A percentile compares a stretch with the other conserved stretches of the same genome.
Conservation (phyloP, 768 basidiomycete species). For the Pleurotus cornucopiae region DNA sequence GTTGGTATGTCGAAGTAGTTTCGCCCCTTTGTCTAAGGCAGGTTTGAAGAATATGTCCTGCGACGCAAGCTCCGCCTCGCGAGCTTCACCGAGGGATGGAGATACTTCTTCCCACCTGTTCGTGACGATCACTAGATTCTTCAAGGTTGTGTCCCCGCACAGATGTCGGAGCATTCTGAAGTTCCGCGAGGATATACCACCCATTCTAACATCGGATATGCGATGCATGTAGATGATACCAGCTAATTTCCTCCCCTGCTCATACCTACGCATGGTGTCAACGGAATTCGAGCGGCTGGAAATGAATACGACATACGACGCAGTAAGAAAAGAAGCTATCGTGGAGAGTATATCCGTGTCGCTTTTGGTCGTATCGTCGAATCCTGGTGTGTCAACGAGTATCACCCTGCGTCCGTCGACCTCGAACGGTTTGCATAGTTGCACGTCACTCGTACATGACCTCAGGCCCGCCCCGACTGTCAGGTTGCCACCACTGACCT, state of each 20-base stretch:
- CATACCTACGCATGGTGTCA: conserved; percentile 9
- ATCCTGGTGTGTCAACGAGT: conserved; percentile 57
- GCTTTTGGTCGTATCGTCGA: conserved; percentile 47
- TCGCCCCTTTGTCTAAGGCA: neutral
- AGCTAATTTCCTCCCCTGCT: conserved; percentile 21
- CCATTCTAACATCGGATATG: conserved; percentile 31
- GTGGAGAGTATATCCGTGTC: conserved; percentile 46
- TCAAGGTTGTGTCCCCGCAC: conserved; percentile 35
- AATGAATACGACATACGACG: conserved; percentile 10
- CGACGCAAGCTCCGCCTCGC: conserved; percentile 1
- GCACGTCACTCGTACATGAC: conserved; percentile 48
- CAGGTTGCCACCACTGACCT: conserved; percentile 43
- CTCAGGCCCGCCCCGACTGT: conserved; percentile 40
- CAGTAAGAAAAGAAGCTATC: conserved; percentile 37
- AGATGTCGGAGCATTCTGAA: conserved; percentile 39
- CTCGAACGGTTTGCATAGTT: conserved; percentile 36
- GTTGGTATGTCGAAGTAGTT: conserved; percentile 2
- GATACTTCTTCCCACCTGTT: conserved; percentile 38
- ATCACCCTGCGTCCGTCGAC: conserved; percentile 37
- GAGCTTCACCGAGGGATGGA: conserved; percentile 20
- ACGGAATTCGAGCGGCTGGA: neutral
- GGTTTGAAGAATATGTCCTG: conserved; percentile 5
- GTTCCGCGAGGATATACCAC: conserved; percentile 32
- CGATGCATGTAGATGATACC: conserved; percentile 40
- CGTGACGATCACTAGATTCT: conserved; percentile 40